Evolutionary conservation across 2,329 filamentous ascomycete species (phyloP).

Genomic region (Sclerotiophoma versabilis): DNA sequence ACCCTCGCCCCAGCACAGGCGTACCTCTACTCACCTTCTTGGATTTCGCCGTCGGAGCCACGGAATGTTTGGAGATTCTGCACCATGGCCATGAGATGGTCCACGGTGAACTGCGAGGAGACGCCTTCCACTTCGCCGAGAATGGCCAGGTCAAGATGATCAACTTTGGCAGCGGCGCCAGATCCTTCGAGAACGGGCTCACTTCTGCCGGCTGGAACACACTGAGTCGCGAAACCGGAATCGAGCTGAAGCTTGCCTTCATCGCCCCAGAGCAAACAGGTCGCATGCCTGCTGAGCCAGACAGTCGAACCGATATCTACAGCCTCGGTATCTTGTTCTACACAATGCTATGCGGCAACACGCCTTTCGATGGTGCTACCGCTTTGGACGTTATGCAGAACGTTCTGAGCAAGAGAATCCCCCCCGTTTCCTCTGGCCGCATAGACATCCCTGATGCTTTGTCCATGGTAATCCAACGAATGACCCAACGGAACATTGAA

Average conservation of each 20-base stretch:
- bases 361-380: conserved; percentile 79
- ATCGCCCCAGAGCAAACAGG: conserved; percentile 96
- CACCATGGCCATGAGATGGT: conserved; percentile 87
- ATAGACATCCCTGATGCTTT: conserved; percentile 85
- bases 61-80: conserved; percentile 86
- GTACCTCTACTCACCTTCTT: conserved; percentile 80
- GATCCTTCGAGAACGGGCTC: conserved; percentile 89
- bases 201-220: conserved; percentile 84
- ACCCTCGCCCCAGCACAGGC: conserved; percentile 54
- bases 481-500: conserved; percentile 85
- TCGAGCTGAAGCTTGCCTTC: conserved; percentile 87
- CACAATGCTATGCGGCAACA: conserved; percentile 72
- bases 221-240: conserved; percentile 81
- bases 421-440: conserved; percentile 76
- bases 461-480: conserved; percentile 84
- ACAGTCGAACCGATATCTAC: conserved; percentile 88
- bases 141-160: conserved; percentile 77
- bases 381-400: conserved; percentile 92
- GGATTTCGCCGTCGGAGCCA: conserved; percentile 88
- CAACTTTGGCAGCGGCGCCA: conserved; percentile 84
- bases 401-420: conserved; percentile 80
- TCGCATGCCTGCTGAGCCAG: conserved; percentile 88
- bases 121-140: conserved; percentile 89
- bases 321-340: conserved; percentile 89
- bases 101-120: conserved; percentile 88